phyloP scores from a whole-genome alignment of 1,284 basidiomycete species.

The Naganishia liquefaciens region DNA sequence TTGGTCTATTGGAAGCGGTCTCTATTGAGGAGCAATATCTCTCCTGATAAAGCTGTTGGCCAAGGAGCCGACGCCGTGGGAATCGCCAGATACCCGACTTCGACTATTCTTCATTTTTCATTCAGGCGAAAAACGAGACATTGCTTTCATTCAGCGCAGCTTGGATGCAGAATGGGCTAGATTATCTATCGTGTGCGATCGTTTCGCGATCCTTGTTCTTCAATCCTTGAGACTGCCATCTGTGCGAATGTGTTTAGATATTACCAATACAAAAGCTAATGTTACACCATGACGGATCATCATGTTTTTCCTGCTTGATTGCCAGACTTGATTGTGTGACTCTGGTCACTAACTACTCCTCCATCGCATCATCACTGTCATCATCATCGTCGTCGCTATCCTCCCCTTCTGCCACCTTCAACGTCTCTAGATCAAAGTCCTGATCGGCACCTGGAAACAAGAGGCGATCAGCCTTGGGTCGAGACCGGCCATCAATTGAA shows the following conservation, averaged over 20 bases:
- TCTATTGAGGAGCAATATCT: too few relatives aligned
- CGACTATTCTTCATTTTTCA: too few relatives aligned
- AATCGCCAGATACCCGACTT: too few relatives aligned
- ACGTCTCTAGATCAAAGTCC: constrained; percentile 73
- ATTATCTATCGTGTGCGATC: too few relatives aligned
- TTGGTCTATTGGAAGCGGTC: too few relatives aligned
- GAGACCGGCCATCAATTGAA: constrained; percentile 6
- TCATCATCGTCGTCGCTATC: constrained; percentile 63
- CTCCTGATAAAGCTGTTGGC: too few relatives aligned
- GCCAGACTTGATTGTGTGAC: not conserved
- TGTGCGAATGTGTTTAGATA: not conserved
- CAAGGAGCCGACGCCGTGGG: too few relatives aligned
- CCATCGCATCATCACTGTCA: constrained; percentile 65
- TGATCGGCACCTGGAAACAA: constrained; percentile 68
- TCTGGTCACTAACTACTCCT: constrained; percentile 44
- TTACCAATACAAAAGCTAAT: constrained; percentile 8
- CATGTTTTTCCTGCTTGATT: not conserved
- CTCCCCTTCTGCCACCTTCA: constrained; percentile 85
- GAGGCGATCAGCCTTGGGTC: constrained; percentile 2
- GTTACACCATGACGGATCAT: constrained; percentile 18
- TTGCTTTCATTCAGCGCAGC: too few relatives aligned
- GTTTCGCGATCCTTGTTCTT: too few relatives aligned
- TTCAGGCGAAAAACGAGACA: too few relatives aligned
- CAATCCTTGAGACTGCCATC: too few relatives aligned
- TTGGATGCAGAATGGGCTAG: too few relatives aligned